Evolutionary conservation across 805 yeast genomes (phyloP).

Genomic region (Wickerhamomyces mucosus): DNA sequence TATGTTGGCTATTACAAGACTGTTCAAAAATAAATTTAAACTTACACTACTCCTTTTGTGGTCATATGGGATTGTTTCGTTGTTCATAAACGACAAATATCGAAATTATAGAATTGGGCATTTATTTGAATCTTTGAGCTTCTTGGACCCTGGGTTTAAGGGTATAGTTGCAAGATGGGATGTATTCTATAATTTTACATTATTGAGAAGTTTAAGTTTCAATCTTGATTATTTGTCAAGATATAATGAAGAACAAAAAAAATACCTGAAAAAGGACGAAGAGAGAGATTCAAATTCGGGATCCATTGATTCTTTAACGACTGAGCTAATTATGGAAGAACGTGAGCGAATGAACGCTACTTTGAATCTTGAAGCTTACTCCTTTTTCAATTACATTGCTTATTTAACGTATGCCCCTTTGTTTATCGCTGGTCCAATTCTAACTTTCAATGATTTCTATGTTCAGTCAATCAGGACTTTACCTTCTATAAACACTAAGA

Average conservation of each 20-base stretch:
- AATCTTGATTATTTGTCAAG: slow-evolving; percentile 63
- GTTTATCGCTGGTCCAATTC: slow-evolving; percentile 89
- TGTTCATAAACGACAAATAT: slow-evolving; percentile 68
- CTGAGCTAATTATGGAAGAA: slow-evolving; percentile 34
- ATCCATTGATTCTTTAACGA: slow-evolving; percentile 9
- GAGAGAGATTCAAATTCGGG: slow-evolving; percentile 15
- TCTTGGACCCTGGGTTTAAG: slow-evolving; percentile 50
- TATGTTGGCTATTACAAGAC: slow-evolving; percentile 41
- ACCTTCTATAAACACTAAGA: slow-evolving; percentile 45
- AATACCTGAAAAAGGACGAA: slow-evolving; percentile 14
- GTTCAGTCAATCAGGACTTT: slow-evolving; percentile 57
- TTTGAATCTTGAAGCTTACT: slow-evolving; percentile 51
- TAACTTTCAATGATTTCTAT: slow-evolving; percentile 85
- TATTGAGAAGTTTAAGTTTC: slow-evolving; percentile 76
- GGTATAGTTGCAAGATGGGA: slow-evolving; percentile 93
- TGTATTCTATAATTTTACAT: slow-evolving; percentile 84
- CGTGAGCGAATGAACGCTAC: slow-evolving; percentile 58
- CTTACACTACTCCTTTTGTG: slow-evolving; percentile 45
- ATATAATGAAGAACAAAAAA: slow-evolving; percentile 14
- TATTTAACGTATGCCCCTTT: slow-evolving; percentile 81
- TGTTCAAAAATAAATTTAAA: slow-evolving; percentile 21
- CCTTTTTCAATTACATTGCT: slow-evolving; percentile 56
- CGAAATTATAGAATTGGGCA: slow-evolving; percentile 43
- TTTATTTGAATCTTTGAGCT: slow-evolving; percentile 30
- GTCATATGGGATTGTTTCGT: slow-evolving; percentile 69